These are phyloP conservation scores for Auriscalpium orientale DNA, from an alignment of 768 basidiomycete species.

Conservation along the genomic window DNA sequence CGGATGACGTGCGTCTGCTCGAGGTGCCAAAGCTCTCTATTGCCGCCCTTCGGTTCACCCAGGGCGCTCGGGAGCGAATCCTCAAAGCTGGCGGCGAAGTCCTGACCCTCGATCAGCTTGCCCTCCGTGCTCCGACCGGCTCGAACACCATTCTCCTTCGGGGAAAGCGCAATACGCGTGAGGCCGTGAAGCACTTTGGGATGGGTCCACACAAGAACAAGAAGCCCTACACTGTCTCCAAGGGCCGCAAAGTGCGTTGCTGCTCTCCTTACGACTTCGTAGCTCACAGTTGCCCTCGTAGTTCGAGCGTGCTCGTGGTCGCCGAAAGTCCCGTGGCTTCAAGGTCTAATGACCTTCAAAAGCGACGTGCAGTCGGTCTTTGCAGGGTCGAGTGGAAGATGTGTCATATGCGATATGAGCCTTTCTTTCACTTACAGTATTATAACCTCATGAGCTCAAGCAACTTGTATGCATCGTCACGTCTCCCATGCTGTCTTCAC, in stretches of 20 bases:
- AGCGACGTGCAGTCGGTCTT: slow-evolving; percentile 25
- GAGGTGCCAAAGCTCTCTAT: slow-evolving; percentile 86
- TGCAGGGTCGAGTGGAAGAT: slow-evolving; percentile 16
- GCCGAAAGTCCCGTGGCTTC: slow-evolving; percentile 97
- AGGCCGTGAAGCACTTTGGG: slow-evolving; percentile 97
- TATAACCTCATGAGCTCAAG: slow-evolving; percentile 2
- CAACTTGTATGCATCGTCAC: slow-evolving; percentile 9
- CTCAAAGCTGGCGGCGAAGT: slow-evolving; percentile 92
- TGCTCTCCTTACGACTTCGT: neutral
- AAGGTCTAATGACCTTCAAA: slow-evolving; percentile 63
- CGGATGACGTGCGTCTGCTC: slow-evolving; percentile 87
- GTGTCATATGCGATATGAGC: slow-evolving; percentile 27
- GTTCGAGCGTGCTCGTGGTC: slow-evolving; percentile 98
- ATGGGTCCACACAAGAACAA: slow-evolving; percentile 98
- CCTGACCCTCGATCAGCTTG: slow-evolving; percentile 94
- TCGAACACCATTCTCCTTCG: slow-evolving; percentile 90
- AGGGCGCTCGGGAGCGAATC: slow-evolving; percentile 89
- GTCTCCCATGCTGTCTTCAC: neutral
- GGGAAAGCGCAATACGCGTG: slow-evolving; percentile 88
- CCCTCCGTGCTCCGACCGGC: slow-evolving; percentile 88
- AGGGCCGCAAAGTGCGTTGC: slow-evolving; percentile 80
- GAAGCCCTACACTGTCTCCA: slow-evolving; percentile 92
- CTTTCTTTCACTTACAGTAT: slow-evolving; percentile 7
- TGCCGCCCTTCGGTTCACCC: slow-evolving; percentile 93
- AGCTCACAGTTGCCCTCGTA: slow-evolving; percentile 20